phyloP scores from a whole-genome alignment of 2,329 filamentous ascomycete genomes.

The Beauveria sp. region DNA sequence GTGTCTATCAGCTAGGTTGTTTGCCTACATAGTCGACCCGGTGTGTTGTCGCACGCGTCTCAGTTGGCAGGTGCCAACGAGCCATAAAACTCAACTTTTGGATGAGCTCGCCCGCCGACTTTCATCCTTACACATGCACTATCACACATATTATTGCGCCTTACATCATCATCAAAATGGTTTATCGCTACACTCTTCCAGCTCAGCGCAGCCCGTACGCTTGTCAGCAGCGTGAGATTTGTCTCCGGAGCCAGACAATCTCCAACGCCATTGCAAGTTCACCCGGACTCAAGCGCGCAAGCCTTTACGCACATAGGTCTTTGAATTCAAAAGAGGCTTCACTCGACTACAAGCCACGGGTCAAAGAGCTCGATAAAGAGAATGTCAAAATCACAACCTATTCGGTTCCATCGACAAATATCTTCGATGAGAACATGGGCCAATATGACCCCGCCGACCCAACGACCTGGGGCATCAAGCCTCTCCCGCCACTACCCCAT shows the following conservation, averaged over 20 bases:
- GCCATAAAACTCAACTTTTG: background rate
- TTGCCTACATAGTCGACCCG: background rate
- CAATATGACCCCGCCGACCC: constrained; percentile 10
- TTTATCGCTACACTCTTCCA: constrained; percentile 11
- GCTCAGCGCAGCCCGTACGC: constrained; percentile 9
- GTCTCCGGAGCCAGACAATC: constrained; percentile 9
- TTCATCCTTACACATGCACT: background rate
- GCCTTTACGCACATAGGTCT: background rate
- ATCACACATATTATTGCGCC: background rate
- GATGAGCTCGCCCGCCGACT: background rate
- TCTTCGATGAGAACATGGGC: background rate
- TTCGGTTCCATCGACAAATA: background rate
- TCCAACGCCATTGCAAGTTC: constrained; percentile 6
- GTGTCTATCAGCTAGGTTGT: background rate
- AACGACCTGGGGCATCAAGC: constrained; percentile 12
- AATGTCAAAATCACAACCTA: constrained; percentile 4
- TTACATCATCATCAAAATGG: constrained; percentile 7
- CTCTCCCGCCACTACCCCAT: constrained; percentile 13
- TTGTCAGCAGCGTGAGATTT: background rate
- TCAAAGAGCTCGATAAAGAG: constrained; percentile 2
- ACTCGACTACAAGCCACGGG: background rate
- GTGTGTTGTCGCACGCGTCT: background rate
- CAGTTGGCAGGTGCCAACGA: background rate
- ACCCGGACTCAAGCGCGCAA: constrained; percentile 3
- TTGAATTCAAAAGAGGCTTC: background rate